phyloP scores from a whole-genome alignment of 2,329 filamentous ascomycete genomes.

The Graphilbum sp. region DNA sequence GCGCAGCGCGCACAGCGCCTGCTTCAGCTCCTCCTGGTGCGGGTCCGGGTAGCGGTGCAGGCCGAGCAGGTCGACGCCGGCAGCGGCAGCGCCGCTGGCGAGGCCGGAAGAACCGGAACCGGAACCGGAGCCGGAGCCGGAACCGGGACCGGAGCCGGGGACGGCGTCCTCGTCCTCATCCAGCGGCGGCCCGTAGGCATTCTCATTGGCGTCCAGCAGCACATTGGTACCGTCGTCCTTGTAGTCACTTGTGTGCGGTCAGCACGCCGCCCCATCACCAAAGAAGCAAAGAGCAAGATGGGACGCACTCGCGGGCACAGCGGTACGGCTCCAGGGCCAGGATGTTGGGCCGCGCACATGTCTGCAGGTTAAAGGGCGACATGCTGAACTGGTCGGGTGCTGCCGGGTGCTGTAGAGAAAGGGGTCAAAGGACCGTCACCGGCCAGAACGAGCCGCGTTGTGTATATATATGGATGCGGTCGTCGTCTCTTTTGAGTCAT shows the following conservation, averaged over 20 bases:
- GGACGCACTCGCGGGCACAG: slow-evolving; percentile 61
- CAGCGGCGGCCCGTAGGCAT: slow-evolving; percentile 78
- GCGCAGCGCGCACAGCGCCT: slow-evolving; percentile 70
- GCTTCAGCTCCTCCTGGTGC: slow-evolving; percentile 77
- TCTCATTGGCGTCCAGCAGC: slow-evolving; percentile 95
- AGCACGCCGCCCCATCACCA: neutral
- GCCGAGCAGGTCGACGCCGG: slow-evolving; percentile 55
- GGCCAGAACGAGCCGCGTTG: too few species aligned
- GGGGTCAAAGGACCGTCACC: too few species aligned
- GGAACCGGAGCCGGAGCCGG: slow-evolving; percentile 50
- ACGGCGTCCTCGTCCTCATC: too few species aligned
- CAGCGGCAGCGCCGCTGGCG: slow-evolving; percentile 54
- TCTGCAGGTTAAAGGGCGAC: slow-evolving; percentile 55
- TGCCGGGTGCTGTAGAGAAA: too few species aligned
- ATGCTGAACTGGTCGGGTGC: slow-evolving; percentile 17
- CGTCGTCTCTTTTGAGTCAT: too few species aligned
- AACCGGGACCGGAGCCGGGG: too few species aligned
- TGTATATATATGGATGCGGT: too few species aligned
- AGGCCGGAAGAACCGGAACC: too few species aligned
- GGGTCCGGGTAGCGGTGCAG: slow-evolving; percentile 94
- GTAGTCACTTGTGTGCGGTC: slow-evolving; percentile 56
- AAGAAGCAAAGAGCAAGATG: slow-evolving; percentile 13
- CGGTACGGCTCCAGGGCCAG: slow-evolving; percentile 62
- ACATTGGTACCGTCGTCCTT: slow-evolving; percentile 95
- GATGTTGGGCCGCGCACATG: slow-evolving; percentile 63